A percentile compares a stretch with the other conserved stretches of the same genome.
Conservation (phyloP, 208 protist genomes). For the Wallacemonas sp. region DNA sequence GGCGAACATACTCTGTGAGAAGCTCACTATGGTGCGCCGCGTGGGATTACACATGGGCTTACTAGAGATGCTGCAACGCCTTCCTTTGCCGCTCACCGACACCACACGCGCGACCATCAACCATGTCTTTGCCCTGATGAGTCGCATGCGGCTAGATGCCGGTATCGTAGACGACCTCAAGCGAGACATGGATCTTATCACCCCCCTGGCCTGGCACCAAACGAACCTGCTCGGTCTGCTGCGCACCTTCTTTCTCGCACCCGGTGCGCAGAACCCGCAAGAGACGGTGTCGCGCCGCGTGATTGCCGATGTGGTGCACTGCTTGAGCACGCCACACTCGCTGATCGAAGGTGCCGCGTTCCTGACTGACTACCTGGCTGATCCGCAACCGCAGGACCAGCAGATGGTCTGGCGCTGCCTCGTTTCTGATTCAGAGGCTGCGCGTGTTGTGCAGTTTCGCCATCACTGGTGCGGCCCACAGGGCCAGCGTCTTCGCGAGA, state of each 20-base stretch:
- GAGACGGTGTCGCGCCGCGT: conserved; percentile 18
- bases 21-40: conserved; percentile 48
- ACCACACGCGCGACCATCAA: conserved; percentile 22
- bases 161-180: conserved; percentile 21
- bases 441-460: conserved; percentile 29
- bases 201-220: conserved; percentile 35
- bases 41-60: conserved; percentile 28
- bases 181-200: conserved; percentile 15
- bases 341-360: conserved; percentile 24
- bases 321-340: conserved; percentile 22
- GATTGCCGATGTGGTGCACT: conserved; percentile 30
- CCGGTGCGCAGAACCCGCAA: conserved; percentile 5
- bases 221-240: conserved; percentile 32
- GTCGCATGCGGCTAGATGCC: conserved; percentile 21
- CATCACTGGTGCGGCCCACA: conserved; percentile 38
- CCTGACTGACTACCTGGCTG: conserved; percentile 31
- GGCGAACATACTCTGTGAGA: conserved; percentile 22
- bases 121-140: conserved; percentile 23
- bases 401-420: conserved; percentile 31
- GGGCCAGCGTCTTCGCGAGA: conserved; percentile 33
- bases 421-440: conserved; percentile 15
- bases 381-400: conserved; percentile 28
- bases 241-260: conserved; percentile 29
- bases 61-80: conserved; percentile 30
- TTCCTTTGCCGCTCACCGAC: conserved; percentile 29